Percentiles rank a stretch among this genome's conserved stretches.
These are phyloP conservation scores for Candida sp. DNA, from an alignment of 1,139 yeast genomes.

Conservation along the genomic window DNA sequence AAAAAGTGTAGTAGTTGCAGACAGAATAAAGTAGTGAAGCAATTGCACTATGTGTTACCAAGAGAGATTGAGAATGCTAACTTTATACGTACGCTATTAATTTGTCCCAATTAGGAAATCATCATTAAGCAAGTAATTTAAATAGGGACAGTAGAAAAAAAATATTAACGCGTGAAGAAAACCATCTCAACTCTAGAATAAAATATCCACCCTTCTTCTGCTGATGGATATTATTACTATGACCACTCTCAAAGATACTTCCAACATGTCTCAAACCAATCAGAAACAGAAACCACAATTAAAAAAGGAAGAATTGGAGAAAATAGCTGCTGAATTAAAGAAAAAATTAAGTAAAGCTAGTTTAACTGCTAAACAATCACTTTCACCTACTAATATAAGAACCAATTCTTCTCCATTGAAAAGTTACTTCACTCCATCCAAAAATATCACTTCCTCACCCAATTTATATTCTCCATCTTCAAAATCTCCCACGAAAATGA, in stretches of 20 bases:
- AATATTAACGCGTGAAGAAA: too few relatives aligned
- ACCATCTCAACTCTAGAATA: too few relatives aligned
- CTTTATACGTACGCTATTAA: too few relatives aligned
- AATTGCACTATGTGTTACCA: too few relatives aligned
- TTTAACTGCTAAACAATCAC: constrained; percentile 42
- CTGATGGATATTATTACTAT: neutral
- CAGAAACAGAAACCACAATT: constrained; percentile 31
- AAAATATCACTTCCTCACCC: constrained; percentile 16
- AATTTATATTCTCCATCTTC: constrained; percentile 39
- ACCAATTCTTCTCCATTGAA: constrained; percentile 28
- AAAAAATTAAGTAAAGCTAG: constrained; percentile 43
- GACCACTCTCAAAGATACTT: constrained; percentile 2
- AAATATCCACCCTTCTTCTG: neutral
- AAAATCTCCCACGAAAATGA: constrained; percentile 39
- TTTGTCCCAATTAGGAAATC: constrained; percentile 3
- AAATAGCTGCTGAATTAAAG: constrained; percentile 44
- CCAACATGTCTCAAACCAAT: neutral
- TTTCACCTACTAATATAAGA: constrained; percentile 21
- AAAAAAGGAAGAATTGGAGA: constrained; percentile 44
- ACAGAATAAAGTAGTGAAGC: too few relatives aligned
- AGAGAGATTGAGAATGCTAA: too few relatives aligned
- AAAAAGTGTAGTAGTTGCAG: too few relatives aligned
- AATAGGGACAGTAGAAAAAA: too few relatives aligned
- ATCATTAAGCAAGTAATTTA: neutral
- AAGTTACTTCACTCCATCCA: constrained; percentile 23